phyloP scores from a whole-genome alignment of 768 basidiomycete species.

The Pleurotus tuoliensis region DNA sequence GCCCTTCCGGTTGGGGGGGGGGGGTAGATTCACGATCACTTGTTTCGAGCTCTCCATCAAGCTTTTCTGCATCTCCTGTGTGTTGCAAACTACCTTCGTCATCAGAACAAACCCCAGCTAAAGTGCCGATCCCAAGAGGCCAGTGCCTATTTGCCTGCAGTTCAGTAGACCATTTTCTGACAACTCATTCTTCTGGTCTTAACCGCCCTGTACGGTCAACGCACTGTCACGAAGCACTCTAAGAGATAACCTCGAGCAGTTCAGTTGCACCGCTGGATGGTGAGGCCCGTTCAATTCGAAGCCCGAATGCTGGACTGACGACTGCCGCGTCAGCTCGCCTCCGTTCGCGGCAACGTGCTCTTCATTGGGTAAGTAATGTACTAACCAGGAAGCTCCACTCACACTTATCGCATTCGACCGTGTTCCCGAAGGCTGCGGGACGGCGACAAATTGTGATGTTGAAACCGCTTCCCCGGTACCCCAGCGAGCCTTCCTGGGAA shows the following conservation, averaged over 20 bases:
- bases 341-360: slow-evolving; percentile 1
- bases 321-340: neutral
- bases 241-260: slow-evolving; percentile 1
- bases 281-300: neutral
- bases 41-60: no score
- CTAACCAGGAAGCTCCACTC: no score
- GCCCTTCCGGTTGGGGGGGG: no score
- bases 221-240: neutral
- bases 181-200: neutral
- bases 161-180: neutral
- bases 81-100: no score
- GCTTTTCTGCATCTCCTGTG: no score
- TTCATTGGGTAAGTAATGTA: neutral
- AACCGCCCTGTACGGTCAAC: neutral
- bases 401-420: neutral
- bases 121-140: neutral
- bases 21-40: no score
- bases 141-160: neutral
- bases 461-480: neutral
- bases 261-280: neutral
- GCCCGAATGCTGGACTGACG: neutral
- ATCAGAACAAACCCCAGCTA: no score
- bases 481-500: neutral
- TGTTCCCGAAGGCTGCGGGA: neutral
- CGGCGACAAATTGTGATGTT: neutral